Percentiles rank a stretch among this genome's conserved stretches.
These are phyloP conservation scores for Strobilomyces dryophilus DNA, from an alignment of 768 basidiomycete species.

Conservation along the genomic window DNA sequence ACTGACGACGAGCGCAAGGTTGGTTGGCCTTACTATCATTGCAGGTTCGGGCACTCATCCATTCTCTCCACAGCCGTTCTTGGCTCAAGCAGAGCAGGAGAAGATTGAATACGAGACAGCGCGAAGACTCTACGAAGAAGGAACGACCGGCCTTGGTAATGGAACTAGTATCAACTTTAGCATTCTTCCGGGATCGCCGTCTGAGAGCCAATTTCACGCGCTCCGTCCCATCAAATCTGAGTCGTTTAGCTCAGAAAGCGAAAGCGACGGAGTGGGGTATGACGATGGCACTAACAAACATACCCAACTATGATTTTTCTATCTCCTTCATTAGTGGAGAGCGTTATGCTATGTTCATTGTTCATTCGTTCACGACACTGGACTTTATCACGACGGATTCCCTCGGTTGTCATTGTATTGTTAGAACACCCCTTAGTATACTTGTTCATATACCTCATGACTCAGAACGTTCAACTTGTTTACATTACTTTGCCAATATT, in stretches of 20 bases:
- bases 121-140: constrained; percentile 83
- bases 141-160: constrained; percentile 57
- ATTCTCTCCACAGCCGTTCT: constrained; percentile 62
- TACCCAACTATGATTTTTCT: constrained; percentile 30
- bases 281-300: constrained; percentile 44
- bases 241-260: constrained; percentile 63
- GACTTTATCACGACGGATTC: constrained; percentile 31
- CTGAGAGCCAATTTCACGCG: constrained; percentile 38
- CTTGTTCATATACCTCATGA: constrained; percentile 31
- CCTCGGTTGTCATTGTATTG: constrained; percentile 37
- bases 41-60: constrained; percentile 13
- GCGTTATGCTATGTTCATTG: constrained; percentile 30
- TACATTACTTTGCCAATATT: constrained; percentile 25
- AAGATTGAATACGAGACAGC: constrained; percentile 91
- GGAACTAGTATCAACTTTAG: constrained; percentile 80
- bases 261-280: constrained; percentile 59
- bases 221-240: constrained; percentile 51
- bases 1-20: constrained; percentile 93
- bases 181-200: constrained; percentile 67
- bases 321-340: constrained; percentile 16
- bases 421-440: constrained; percentile 33
- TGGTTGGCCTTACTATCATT: constrained; percentile 18
- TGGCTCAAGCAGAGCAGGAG: constrained; percentile 91
- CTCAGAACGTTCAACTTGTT: constrained; percentile 14
- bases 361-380: constrained; percentile 28